Conservation (phyloP, 805 yeast species). For the Sungouiozyma ichnusensis region DNA sequence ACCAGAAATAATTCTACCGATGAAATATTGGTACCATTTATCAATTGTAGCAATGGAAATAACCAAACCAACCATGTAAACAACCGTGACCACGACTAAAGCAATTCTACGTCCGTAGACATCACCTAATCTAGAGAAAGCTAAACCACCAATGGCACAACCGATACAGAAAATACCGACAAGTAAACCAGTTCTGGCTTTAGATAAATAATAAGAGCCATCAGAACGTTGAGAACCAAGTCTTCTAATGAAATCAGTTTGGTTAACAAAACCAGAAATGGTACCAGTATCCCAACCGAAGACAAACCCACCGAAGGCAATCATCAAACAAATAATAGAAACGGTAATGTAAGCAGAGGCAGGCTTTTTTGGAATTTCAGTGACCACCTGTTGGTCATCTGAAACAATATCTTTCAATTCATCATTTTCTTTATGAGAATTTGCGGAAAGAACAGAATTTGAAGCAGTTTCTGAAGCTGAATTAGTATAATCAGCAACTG, state of each 20-base stretch:
- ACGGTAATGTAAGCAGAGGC: constrained; percentile 27
- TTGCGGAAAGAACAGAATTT: neutral
- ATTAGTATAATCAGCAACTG: neutral
- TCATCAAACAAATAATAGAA: constrained; percentile 22
- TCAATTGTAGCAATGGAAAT: constrained; percentile 47
- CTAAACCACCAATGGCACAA: constrained; percentile 63
- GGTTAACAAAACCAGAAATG: constrained; percentile 58
- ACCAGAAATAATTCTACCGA: constrained; percentile 63
- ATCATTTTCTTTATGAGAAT: neutral
- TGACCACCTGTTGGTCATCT: neutral
- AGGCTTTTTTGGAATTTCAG: constrained; percentile 27
- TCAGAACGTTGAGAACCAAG: constrained; percentile 39
- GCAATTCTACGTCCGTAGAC: constrained; percentile 56
- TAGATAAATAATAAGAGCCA: constrained; percentile 40
- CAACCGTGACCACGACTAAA: constrained; percentile 32
- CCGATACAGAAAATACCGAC: constrained; percentile 61
- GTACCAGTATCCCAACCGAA: constrained; percentile 66
- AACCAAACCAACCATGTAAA: constrained; percentile 57
- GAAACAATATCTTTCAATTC: neutral
- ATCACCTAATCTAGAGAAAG: constrained; percentile 51
- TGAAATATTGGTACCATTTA: constrained; percentile 61
- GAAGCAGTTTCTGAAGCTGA: neutral
- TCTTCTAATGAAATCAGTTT: constrained; percentile 41
- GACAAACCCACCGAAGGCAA: constrained; percentile 33
- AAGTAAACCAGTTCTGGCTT: constrained; percentile 45